Base-by-base conservation (phyloP, 2,329 filamentous ascomycete genomes). In the Cytospora piceae region DNA sequence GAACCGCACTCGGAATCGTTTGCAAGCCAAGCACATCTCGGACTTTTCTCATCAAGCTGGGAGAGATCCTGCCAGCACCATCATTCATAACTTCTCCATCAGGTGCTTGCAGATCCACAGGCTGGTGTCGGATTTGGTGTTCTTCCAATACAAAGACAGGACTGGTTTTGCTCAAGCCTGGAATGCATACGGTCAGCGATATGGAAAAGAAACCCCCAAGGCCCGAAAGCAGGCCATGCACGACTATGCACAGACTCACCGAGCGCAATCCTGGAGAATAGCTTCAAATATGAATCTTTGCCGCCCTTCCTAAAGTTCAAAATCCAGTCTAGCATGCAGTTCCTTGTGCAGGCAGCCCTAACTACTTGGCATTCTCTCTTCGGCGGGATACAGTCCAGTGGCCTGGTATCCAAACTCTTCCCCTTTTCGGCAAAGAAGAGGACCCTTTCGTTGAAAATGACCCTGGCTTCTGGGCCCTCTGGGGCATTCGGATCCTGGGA, bases 51-150 rank as follows among this genome's bases (percentile, higher is more conserved):
- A 86, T 87, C 2, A 91, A 81, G 1, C 79, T 83, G 2, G 81
- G 78, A 0, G 91, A 94, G 69, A 93, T 89, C 2, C 77, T 77
- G 0, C 82, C 86, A 52, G 91, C 89, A 0, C 91, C 88, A 62
- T 90, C 87, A 56, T 88, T 89, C 87, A 90, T 89, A 1, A 84
- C 80, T 9, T 80, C 76, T 0, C 71, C 69, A 1, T 66, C 73
- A 0, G 76, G 76, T 0, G 82, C 83, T 0, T 73, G 49, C 1
- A 84, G 69, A 67, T 85, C 80, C 0, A 68, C 7, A 2, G 67
- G 4, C 7, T 69, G 70, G 37, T 79, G 74, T 24, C 69, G 70
- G 51, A 90, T 85, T 63, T 88, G 81, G 0, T 75, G 29, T 0
- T 71, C 72, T 11, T 81, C 73, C 2, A 89, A 75, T 0, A 81